Evolutionary conservation across 345 rosid genomes (phyloP).

Genomic region (Hirschfeldia incana): DNA sequence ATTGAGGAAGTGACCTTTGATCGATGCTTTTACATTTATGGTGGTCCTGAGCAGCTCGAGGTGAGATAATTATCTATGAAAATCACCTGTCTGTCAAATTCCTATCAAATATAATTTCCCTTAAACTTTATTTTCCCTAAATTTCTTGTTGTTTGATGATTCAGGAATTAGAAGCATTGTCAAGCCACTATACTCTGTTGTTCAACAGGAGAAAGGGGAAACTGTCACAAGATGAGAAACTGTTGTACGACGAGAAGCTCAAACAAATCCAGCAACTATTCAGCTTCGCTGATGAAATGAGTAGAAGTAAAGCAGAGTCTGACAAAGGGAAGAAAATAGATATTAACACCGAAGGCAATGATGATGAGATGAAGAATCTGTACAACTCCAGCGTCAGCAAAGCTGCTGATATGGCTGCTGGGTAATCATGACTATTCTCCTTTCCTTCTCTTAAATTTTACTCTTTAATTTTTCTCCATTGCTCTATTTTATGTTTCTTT

Average conservation of each 20-base stretch:
- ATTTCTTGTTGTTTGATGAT: slow-evolving; percentile 27
- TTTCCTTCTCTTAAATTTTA: not conserved
- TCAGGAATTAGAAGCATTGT: slow-evolving; percentile 94
- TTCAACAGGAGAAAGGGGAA: slow-evolving; percentile 87
- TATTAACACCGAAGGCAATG: slow-evolving; percentile 58
- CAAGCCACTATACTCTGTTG: slow-evolving; percentile 79
- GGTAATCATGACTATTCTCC: slow-evolving; percentile 51
- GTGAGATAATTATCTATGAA: slow-evolving; percentile 43
- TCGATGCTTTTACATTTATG: slow-evolving; percentile 97
- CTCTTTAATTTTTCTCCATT: not conserved
- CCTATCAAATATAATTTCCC: not conserved
- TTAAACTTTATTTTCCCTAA: slow-evolving; percentile 16
- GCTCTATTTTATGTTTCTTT: not conserved
- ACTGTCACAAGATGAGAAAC: slow-evolving; percentile 72
- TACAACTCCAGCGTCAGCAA: slow-evolving; percentile 80
- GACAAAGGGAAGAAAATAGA: slow-evolving; percentile 89
- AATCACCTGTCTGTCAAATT: not conserved
- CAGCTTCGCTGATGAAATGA: slow-evolving; percentile 55
- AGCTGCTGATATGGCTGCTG: slow-evolving; percentile 98
- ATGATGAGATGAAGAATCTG: slow-evolving; percentile 72
- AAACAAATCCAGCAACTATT: slow-evolving; percentile 85
- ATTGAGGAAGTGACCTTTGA: slow-evolving; percentile 91
- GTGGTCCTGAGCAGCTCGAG: slow-evolving; percentile 99
- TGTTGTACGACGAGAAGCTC: slow-evolving; percentile 70
- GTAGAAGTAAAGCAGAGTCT: slow-evolving; percentile 51